Base-by-base conservation (phyloP, 2,329 filamentous ascomycete genomes). In the Mycosphaerella sp. region DNA sequence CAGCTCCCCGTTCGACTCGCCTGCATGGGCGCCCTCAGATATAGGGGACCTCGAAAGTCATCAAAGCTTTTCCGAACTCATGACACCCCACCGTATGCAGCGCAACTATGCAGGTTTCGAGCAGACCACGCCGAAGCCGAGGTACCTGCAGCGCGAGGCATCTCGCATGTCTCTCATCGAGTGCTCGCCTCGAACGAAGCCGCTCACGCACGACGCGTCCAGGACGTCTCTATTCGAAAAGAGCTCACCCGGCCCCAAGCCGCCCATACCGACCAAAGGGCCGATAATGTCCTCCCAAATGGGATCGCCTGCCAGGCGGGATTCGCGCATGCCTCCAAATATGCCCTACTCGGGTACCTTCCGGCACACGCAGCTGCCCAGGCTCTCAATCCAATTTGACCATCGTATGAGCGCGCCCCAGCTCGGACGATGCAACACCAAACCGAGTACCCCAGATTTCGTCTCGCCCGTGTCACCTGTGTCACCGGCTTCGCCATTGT, bases 231-330 rank as follows among this genome's bases (percentile, higher is more conserved):
- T 58, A 7, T 16, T 59, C 14, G 52, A 53, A 5, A 17, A 34
- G 30, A 34, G 34, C 5, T 35, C 42, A 16, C 46, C 49, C 10
- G 8, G 3, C 1, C 21, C 27, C 9, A 40, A 36, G 18, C 52
- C 21, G 8, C 41, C 36, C 10, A 41, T 36, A 5, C 58, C 56
- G 10, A 41, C 7, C 12, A 39, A 13, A 36, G 52, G 58, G 10
- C 52, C 64, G 21, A 54, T 65, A 44, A 47, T 55, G 10, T 61
- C 63, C 3, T 60, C 65, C 21, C 53, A 57, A 21, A 56, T 51
- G 6, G 63, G 60, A 7, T 62, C 47, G 65, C 71, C 55, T 60
- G 64, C 58, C 30, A 34, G 13, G 6, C 57, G 58, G 41, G 41
- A 49, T 10, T 59, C 54, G 42, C 54, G 61, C 47, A 41, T 60